These are phyloP conservation scores for Yarrowia osloensis DNA, from an alignment of 805 yeast species.

Conservation along the genomic window DNA sequence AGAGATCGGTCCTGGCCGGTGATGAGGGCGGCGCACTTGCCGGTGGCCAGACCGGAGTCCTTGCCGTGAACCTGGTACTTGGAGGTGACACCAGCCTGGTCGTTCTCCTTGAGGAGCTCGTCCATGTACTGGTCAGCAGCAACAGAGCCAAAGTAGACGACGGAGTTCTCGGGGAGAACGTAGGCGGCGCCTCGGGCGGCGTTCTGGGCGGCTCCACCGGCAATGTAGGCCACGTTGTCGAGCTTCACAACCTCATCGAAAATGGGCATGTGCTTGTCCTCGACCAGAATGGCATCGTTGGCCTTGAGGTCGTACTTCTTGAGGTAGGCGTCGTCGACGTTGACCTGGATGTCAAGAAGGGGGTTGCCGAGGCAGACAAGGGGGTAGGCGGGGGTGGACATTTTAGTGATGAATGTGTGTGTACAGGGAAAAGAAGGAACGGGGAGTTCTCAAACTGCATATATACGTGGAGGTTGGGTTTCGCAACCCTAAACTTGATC, in stretches of 20 bases:
- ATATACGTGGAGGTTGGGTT: constrained; percentile 17
- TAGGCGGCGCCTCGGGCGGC: constrained; percentile 98
- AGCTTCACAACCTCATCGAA: constrained; percentile 71
- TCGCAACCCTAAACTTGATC: constrained; percentile 4
- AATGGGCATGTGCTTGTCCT: constrained; percentile 81
- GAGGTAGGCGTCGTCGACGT: constrained; percentile 63
- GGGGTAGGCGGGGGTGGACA: constrained; percentile 48
- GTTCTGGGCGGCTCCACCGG: constrained; percentile 99
- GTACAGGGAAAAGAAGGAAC: background rate
- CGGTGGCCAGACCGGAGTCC: constrained; percentile 65
- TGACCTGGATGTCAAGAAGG: constrained; percentile 80
- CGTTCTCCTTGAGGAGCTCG: constrained; percentile 78
- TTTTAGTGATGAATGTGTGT: background rate
- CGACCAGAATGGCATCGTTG: constrained; percentile 89
- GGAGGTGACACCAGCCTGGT: constrained; percentile 83
- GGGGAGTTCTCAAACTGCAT: background rate
- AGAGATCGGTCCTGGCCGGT: constrained; percentile 86
- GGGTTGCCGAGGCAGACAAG: constrained; percentile 92
- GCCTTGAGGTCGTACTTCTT: constrained; percentile 81
- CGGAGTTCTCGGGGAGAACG: constrained; percentile 75
- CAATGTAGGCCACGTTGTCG: constrained; percentile 68
- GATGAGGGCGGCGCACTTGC: constrained; percentile 97
- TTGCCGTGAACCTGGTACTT: constrained; percentile 70
- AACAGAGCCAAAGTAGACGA: constrained; percentile 93
- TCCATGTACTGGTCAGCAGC: constrained; percentile 90